Evolutionary conservation across 108 stramenopile genomes (phyloP).

Genomic region (Cyclotella cryptica): DNA sequence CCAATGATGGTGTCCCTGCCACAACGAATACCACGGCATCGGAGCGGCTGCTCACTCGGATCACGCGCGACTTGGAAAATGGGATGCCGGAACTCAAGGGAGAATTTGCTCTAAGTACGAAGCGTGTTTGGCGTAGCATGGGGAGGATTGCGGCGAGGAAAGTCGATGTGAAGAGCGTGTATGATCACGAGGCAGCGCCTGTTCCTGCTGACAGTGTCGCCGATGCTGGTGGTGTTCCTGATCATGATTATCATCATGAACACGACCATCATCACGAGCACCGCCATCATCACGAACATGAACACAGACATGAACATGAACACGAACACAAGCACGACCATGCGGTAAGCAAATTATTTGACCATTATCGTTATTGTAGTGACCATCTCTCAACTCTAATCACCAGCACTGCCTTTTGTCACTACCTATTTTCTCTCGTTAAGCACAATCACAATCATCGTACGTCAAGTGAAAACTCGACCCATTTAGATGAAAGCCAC

Average conservation of each 20-base stretch:
- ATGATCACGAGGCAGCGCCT: slow-evolving; percentile 70
- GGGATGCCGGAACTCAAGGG: slow-evolving; percentile 73
- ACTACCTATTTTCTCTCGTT: not conserved
- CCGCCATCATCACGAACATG: slow-evolving; percentile 3
- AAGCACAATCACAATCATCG: slow-evolving; percentile 8
- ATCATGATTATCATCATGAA: slow-evolving; percentile 10
- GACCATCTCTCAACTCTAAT: not conserved
- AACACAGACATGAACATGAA: slow-evolving; percentile 21
- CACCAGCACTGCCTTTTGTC: not conserved
- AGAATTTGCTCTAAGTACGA: slow-evolving; percentile 61
- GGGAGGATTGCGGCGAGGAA: slow-evolving; percentile 76
- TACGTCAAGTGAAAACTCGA: not conserved
- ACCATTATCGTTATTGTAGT: no score
- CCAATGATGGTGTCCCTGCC: not conserved
- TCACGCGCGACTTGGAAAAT: slow-evolving; percentile 52
- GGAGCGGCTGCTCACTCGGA: slow-evolving; percentile 40
- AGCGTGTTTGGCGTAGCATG: slow-evolving; percentile 66
- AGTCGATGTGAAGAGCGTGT: slow-evolving; percentile 67
- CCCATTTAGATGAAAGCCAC: slow-evolving; percentile 11
- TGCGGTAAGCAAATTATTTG: not conserved
- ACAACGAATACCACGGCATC: slow-evolving; percentile 20
- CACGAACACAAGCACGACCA: slow-evolving; percentile 35
- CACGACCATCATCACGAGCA: slow-evolving; percentile 2
- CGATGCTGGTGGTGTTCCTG: not conserved
- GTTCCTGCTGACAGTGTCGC: slow-evolving; percentile 53